Base-by-base conservation (phyloP, 176 grass and related monocot genomes). In the Carex kokanica region DNA sequence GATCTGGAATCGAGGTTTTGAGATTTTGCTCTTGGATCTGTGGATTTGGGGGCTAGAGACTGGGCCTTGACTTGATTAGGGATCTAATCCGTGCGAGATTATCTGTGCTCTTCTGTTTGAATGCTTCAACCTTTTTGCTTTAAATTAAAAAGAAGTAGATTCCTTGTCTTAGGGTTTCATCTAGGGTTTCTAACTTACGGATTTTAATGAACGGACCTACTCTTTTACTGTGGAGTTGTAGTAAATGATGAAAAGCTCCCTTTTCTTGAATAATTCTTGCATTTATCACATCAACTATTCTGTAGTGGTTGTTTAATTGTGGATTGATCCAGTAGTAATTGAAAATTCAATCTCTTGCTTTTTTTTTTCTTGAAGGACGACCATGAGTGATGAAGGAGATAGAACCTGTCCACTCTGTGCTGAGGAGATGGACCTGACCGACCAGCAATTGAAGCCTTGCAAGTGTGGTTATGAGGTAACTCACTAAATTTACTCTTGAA, bases 401-500 rank as follows among this genome's bases (percentile, higher is more conserved):
- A 89, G 86, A 75, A 93, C 89, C 81, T 99, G 96, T 85, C 96
- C 96, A n/a, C 89, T 99, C 41, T 99, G 93, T 11, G 89, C 96
- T 0, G 96, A 99, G 91, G 91, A 99, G 79, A 99, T 99, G 96
- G 96, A 95, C 93, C 80, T 95, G 65, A 99, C 96, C 71, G 95
- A 94, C 67, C 95, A 97, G 88, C 95, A 97, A 49, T 82, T 95
- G 68, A 99, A 90, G 83, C 93, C 97, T 25, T 99, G 97, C 91
- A 93, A 93, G 90, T 99, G 97, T 72, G 97, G 97, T 27, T 99
- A 99, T 8, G 93, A 95, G 87, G 96, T 95, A 49, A 34, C 25
- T 10, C 79, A 36, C 32, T 60, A 25, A 8, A 17, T 38, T 38
- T 38, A 5, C 21, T 85, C 2, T 71, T 49, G 29, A 17, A 17